Base-by-base conservation (phyloP, 805 yeast species). In the Spathaspora girioi region DNA sequence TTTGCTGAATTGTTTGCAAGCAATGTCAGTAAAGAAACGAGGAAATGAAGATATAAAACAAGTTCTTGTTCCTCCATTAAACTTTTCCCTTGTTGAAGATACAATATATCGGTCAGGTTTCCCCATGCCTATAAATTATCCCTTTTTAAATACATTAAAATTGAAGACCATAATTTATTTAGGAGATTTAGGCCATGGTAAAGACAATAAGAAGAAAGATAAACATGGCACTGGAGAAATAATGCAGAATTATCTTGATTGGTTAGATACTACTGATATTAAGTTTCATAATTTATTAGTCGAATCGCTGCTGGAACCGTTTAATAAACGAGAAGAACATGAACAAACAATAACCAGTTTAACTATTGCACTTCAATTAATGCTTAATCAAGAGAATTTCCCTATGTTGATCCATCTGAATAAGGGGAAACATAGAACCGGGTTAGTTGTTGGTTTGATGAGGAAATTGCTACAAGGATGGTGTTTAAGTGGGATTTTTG, bases 381-480 rank as follows among this genome's bases (percentile, higher is more conserved):
- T 87, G 46, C 64, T 84, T 31, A 79, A 86, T 59, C 75, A 75
- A 45, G 81, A 83, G 12, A 91, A 91, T 64, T 89, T 87, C 64
- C 99, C 99, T 1, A 82, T 93, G 11, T 73, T 93, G 51, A 80
- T 93, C 11, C 98, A 94, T 66, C 90, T 97, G 3, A 90, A 94
- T 67, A 93, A 93, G 71, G 99, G 99, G n/a, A 94, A 94, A 66
- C 99, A 93, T 65, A 70, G 99, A 43, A 92, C 90, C 2, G 98
- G 98, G 0, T 92, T 94, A 1, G 74, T 92, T 42, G 96, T 92
- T n/a, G 99, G 97, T 0, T 77, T 90, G 29, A 84, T 93, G 78
- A 72, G 99, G 46, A 90, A 89, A 63, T 66, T 87, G 48, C 70
- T 91, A 45, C 97, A 91, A 67, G 96, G 96, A 1, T 93, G 99